These are phyloP conservation scores for Apiotrichum gamsii DNA, from an alignment of 1,284 basidiomycete species.

Conservation along the genomic window DNA sequence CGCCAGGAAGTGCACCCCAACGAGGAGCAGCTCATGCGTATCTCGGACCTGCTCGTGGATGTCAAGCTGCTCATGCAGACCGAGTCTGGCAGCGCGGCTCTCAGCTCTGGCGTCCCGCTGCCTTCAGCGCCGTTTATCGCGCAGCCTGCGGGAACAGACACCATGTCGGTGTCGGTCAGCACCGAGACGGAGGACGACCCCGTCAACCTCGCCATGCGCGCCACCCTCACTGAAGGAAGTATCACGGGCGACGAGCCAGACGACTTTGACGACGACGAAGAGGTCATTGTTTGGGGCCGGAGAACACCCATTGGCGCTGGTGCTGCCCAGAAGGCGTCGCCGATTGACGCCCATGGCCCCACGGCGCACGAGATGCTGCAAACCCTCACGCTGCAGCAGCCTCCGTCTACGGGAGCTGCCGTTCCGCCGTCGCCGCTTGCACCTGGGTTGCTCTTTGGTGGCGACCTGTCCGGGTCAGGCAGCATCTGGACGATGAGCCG, in stretches of 20 bases:
- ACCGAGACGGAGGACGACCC: constrained; percentile 74
- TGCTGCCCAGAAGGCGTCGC: background rate
- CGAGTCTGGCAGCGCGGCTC: constrained; percentile 7
- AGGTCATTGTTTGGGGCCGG: constrained; percentile 35
- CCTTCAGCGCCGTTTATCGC: constrained; percentile 23
- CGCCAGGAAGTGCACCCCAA: constrained; percentile 63
- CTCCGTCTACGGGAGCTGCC: too few relatives aligned
- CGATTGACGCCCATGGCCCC: constrained; percentile 3
- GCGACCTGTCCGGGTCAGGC: constrained; percentile 11
- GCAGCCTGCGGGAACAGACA: constrained; percentile 33
- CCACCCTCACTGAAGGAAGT: constrained; percentile 51
- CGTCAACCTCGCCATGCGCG: constrained; percentile 67
- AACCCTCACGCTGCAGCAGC: constrained; percentile 16
- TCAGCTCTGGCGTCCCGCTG: constrained; percentile 3
- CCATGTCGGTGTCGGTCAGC: constrained; percentile 60
- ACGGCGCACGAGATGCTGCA: constrained; percentile 24
- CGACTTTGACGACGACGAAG: constrained; percentile 33
- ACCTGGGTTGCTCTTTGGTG: constrained; percentile 23
- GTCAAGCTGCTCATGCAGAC: constrained; percentile 50
- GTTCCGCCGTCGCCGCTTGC: background rate
- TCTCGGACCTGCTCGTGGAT: constrained; percentile 76
- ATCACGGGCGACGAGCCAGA: constrained; percentile 48
- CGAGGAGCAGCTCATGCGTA: constrained; percentile 89
- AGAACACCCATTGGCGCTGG: constrained; percentile 6
- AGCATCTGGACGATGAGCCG: constrained; percentile 37